Evolutionary conservation across 2,329 filamentous ascomycete genomes (phyloP).

Genomic region (Blastomyces parvus): DNA sequence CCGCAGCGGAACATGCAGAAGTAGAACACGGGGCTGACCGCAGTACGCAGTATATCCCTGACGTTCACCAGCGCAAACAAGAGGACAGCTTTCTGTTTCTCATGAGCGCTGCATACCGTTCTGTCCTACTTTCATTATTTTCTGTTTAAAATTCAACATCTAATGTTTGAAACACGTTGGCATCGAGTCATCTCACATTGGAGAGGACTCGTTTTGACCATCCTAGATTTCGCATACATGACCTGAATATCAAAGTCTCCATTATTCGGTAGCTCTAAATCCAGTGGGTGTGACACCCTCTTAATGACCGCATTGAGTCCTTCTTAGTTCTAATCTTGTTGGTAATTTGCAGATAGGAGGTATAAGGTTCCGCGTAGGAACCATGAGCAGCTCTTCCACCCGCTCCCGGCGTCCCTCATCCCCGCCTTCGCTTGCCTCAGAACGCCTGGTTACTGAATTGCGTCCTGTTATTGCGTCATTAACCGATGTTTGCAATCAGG

Average conservation of each 20-base stretch:
- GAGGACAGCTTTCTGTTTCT: not conserved
- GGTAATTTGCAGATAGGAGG: constrained; percentile 18
- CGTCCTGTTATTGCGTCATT: constrained; percentile 31
- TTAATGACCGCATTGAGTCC: not conserved
- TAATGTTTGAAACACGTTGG: constrained; percentile 3
- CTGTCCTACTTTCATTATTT: not conserved
- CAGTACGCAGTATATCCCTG: not conserved
- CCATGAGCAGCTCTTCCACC: constrained; percentile 14
- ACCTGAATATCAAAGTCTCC: not conserved
- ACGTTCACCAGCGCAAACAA: not conserved
- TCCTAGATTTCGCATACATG: constrained; percentile 11
- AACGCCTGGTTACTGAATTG: constrained; percentile 31
- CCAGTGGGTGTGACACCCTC: not conserved
- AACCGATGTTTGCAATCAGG: constrained; percentile 24
- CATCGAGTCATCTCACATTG: constrained; percentile 7
- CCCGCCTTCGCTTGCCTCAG: constrained; percentile 18
- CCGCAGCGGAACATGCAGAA: not conserved
- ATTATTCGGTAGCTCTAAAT: not conserved
- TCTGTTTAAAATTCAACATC: not conserved
- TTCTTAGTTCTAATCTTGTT: constrained; percentile 1
- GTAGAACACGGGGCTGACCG: not conserved
- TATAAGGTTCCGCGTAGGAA: constrained; percentile 18
- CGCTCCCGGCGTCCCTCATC: constrained; percentile 14
- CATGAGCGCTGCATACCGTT: not conserved
- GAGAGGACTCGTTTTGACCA: constrained; percentile 19